Evolutionary conservation across 805 yeast species (phyloP), one percentile per base, ranked within the genome.

Genomic region (Starmerella bombicola): DNA sequence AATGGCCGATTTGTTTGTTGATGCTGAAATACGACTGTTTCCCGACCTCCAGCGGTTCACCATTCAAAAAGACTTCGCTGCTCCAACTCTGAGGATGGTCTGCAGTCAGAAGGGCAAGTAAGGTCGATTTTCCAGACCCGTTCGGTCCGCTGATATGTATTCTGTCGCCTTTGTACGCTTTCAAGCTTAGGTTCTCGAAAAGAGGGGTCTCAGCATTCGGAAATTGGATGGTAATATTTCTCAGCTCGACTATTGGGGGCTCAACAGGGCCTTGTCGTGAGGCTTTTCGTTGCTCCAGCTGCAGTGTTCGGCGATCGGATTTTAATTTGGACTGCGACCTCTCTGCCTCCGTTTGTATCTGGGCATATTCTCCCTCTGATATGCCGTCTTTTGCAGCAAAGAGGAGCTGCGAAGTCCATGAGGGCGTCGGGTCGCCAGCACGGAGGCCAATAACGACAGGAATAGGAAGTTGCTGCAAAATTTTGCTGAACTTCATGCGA

Each of bases 71-170:
- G 18, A 91, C 68, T 18, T 70, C 73, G 4, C 74, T 69, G 50
- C 74, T 78, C 97, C 97, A 88, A 2, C 95, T 78, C 60, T 88
- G 95, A 1, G 98, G 98, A 57, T 88, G 98, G 53, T 88, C 98
- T 3, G 94, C 85, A 0, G 95, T 85, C 22, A 88, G 67, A 34
- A 91, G 58, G 2, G 96, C 74, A 13, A 91, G 60, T 19, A 88
- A 61, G 0, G 98, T 91, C 1, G 95, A 81, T 58, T 88, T 88
- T 0, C 98, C 98, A 0, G 93, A 71, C 1, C 98, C 98, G 50
- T 91, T 88, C 43, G 75, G 73, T 2, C 98, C 98, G 42, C 79
- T 65, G 23, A 88, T 68, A 55, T 91, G 93, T 93, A 96, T 84
- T 53, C 73, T 78, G 28, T 83, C 80, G 3, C 93, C 93, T 32